phyloP scores from a whole-genome alignment of 208 protist species.

The Trypanosoma mega region DNA sequence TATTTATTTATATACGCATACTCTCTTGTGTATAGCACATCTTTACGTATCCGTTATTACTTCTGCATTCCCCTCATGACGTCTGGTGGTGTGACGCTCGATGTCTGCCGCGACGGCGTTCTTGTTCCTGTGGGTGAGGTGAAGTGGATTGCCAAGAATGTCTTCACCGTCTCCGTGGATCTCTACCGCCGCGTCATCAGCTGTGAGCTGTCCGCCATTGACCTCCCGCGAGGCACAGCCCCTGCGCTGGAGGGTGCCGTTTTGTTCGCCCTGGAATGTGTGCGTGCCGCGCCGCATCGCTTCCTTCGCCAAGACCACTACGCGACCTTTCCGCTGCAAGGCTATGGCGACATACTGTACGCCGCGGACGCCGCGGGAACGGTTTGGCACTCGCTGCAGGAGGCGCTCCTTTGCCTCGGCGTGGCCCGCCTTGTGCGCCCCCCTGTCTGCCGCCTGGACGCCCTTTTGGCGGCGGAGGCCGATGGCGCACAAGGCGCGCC shows the following conservation, averaged over 20 bases:
- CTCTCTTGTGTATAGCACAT: no score
- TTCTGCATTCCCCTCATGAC: no score
- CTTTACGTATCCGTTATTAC: no score
- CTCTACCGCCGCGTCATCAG: constrained; percentile 32
- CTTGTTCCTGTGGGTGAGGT: constrained; percentile 34
- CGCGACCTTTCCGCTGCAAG: constrained; percentile 36
- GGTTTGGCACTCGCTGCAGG: constrained; percentile 54
- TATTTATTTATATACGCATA: no score
- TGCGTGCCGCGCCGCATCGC: constrained; percentile 31
- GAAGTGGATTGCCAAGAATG: constrained; percentile 54
- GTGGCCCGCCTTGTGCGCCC: constrained; percentile 44
- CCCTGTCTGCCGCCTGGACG: constrained; percentile 20
- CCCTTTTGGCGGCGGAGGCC: constrained; percentile 31
- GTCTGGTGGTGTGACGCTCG: no score
- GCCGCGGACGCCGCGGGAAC: constrained; percentile 6
- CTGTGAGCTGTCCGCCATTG: constrained; percentile 58
- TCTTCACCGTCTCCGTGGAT: constrained; percentile 39
- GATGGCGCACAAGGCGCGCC: neutral
- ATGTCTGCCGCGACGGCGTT: constrained; percentile 19
- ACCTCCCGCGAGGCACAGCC: constrained; percentile 35
- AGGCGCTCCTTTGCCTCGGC: constrained; percentile 35
- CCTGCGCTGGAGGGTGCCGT: constrained; percentile 12
- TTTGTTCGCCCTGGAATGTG: neutral
- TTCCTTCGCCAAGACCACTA: constrained; percentile 54
- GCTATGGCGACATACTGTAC: constrained; percentile 60